Percentiles rank a stretch among this genome's conserved stretches.
These are phyloP conservation scores for Discostella pseudostelligera DNA, from an alignment of 108 stramenopile species.

Conservation along the genomic window DNA sequence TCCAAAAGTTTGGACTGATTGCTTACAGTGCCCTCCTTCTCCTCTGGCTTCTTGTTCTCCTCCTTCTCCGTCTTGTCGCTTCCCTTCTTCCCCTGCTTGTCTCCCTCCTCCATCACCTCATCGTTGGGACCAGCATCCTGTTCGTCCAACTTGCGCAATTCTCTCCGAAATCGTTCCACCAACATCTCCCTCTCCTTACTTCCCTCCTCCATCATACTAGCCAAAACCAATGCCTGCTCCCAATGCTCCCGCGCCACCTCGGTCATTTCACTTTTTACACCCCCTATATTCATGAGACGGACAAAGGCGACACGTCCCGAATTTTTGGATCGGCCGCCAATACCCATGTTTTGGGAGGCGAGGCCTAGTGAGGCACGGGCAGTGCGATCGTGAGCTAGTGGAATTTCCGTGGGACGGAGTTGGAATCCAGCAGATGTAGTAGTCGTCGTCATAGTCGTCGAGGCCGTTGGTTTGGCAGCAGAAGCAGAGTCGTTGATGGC, in stretches of 20 bases:
- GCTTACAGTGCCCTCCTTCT: neutral
- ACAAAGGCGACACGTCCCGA: slow-evolving; percentile 14
- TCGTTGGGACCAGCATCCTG: neutral
- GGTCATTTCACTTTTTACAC: slow-evolving; percentile 5
- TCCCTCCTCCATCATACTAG: slow-evolving; percentile 3
- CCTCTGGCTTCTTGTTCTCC: neutral
- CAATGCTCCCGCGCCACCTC: slow-evolving; percentile 17
- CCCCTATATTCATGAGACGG: neutral
- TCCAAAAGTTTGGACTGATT: neutral
- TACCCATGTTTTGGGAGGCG: slow-evolving; percentile 3
- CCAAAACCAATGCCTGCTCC: slow-evolving; percentile 27
- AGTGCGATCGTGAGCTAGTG: slow-evolving; percentile 19
- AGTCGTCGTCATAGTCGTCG: slow-evolving; percentile 47
- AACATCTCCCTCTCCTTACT: slow-evolving; percentile 7
- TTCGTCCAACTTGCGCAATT: slow-evolving; percentile 10
- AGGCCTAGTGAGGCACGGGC: slow-evolving; percentile 4
- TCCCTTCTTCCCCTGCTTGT: neutral
- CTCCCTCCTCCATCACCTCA: neutral
- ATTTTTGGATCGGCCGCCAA: neutral
- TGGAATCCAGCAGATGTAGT: slow-evolving; percentile 20
- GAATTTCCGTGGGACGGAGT: slow-evolving; percentile 17
- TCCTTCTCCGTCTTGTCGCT: neutral
- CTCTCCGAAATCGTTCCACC: slow-evolving; percentile 16
- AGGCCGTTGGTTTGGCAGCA: slow-evolving; percentile 50
- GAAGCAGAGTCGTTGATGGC: slow-evolving; percentile 14